Base-by-base conservation (phyloP, 108 stramenopile species). In the Nitzschia sp. region DNA sequence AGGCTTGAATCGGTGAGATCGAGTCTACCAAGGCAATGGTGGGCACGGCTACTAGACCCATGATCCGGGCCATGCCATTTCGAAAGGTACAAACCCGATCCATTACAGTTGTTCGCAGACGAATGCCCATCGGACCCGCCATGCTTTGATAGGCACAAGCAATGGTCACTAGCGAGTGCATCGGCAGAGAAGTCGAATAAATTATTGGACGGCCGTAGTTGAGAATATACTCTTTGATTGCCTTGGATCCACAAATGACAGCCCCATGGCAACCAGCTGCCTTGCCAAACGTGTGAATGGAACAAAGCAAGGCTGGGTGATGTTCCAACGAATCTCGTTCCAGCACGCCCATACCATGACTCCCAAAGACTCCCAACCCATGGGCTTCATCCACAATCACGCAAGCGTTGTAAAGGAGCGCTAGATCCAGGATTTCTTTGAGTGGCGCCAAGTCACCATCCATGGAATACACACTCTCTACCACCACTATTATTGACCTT, bases 391-490 rank as follows among this genome's bases (percentile, higher is more conserved):
- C 96, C 6, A 97, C 93, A 34, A 97, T 72, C 15, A 94, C 86
- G 33, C 42, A 55, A 29, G 90, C 88, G 8, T 88, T 79, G 27
- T 66, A 85, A 28, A 76, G 46, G 4, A 74, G 35, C 33, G 89
- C 87, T 30, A 89, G 17, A 49, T 90, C 82, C 1, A 91, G 66
- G 18, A 97, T 85, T 8, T 85, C 70, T 56, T 64, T 34, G 51
- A 99, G 80, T 33, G 97, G 97, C 34, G 97, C 97, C 31, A 89
- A 57, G 65, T 97, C 96, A 21, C 98, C 98, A 82, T 98, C 97
- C 98, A 99, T 99, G 59, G 94, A 95, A 74, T 98, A 98, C 19
- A 98, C 90, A 70, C 91, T 93, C 78, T 98, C 98, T 5, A 98
- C 91, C 3, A 92, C 91, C 34, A 98, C 80, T 42, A 98, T 54